Conservation (phyloP, 2,329 filamentous ascomycete species). For the Colletotrichum zoysiae region DNA sequence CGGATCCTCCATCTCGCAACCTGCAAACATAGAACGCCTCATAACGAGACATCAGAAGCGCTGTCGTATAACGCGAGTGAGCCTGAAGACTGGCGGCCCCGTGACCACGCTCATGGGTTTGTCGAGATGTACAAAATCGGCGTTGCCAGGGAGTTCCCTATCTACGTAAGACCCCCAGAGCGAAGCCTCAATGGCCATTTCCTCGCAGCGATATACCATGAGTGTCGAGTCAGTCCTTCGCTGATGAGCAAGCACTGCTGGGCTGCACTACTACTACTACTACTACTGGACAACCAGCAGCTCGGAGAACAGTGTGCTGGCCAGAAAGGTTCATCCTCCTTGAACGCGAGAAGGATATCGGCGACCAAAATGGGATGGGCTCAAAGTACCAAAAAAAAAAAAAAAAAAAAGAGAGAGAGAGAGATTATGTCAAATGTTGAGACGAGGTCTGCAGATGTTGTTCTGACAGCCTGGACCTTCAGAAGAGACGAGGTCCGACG, state of each 20-base stretch:
- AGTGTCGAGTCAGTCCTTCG: slow-evolving; percentile 23
- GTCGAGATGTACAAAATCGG: not conserved
- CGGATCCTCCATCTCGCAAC: not conserved
- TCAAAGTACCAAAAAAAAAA: not conserved
- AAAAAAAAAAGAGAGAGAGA: not conserved
- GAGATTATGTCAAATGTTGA: slow-evolving; percentile 18
- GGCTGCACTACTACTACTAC: too few relatives aligned
- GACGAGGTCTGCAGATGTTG: slow-evolving; percentile 36
- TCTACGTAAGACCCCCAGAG: not conserved
- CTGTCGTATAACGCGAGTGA: too few relatives aligned
- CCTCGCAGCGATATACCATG: not conserved
- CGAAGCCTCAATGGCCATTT: slow-evolving; percentile 23
- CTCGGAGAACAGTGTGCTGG: not conserved
- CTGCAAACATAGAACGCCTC: not conserved
- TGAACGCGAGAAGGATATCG: not conserved
- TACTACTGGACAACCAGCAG: too few relatives aligned
- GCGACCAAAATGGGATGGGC: not conserved
- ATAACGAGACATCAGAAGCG: not conserved
- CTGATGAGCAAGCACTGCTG: slow-evolving; percentile 8
- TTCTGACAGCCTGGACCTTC: slow-evolving; percentile 31
- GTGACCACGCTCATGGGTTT: not conserved
- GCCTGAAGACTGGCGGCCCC: not conserved
- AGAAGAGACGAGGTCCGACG: slow-evolving; percentile 18
- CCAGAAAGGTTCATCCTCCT: not conserved
- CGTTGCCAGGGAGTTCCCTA: slow-evolving; percentile 16